Base-by-base conservation (phyloP, 2,329 filamentous ascomycete species). In the Cercospora citrullina region DNA sequence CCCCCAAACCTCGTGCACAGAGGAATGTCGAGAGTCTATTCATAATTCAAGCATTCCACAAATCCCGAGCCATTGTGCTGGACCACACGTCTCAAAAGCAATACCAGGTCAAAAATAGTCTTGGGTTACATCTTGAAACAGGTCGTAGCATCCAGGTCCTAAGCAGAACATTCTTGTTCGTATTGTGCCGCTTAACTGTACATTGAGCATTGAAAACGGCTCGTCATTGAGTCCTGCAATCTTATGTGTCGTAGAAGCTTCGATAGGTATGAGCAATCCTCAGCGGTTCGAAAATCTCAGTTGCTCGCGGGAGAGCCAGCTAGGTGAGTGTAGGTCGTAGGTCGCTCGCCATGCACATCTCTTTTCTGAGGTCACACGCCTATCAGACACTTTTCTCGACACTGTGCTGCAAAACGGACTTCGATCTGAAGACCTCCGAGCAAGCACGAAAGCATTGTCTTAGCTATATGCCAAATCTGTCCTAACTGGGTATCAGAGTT, bases 21-120 rank as follows among this genome's bases (percentile, higher is more conserved):
- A 48, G 61, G 61, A 63, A 63, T 63, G 45, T 33, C 23, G 33
- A 39, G 5, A 33, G 0, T 18, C 30, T 63, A 63, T 63, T 63
- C 61, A n/a, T 45, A 6, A 8, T 33, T 45, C 58, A 7, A 61
- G 59, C 33, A 61, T 42, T 61, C 57, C 28, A 39, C 23, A 42
- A 7, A 26, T 45, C 23, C 59, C 39, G 30, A 16, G 58, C 7
- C 58, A 6, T 4, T 28, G 3, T 60, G 59, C 53, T 57, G 53
- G 23, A 18, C 21, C 23, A 9, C 53, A 57, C n/a, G 53, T 30
- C 23, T 57, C 53, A 31, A 42, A 42, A 42, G 12, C 33, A 12
- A 36, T 5, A 14, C 14, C 51, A 18, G 4, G 7, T 30, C 55
- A 21, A 12, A 36, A 36, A 59, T 59, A 59, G 31, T 23, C 31